Evolutionary conservation across 139 green algal species (phyloP), one percentile per base, ranked within the genome.

Genomic region (Tetradesmus obliquus): DNA sequence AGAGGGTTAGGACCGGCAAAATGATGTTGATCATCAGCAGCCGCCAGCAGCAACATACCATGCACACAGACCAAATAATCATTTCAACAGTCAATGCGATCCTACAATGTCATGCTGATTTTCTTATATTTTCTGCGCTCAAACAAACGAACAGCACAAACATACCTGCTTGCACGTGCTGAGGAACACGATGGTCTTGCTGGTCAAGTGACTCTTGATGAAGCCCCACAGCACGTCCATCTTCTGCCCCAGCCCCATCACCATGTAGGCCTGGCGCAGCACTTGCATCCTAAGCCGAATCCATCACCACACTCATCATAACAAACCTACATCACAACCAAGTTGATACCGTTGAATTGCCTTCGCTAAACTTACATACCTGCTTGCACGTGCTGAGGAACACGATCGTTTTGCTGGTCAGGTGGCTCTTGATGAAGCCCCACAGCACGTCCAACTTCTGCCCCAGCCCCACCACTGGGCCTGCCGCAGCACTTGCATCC

Each of bases 381-480:
- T 99, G 98, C 94, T 99, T 99, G 97, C 98, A 99, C 3, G 97
- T 99, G 58, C 96, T 97, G 6, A 99, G 88, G 91, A 99, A 99
- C 9, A 99, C 94, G 74, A 99, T 96, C 3, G 95, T 97, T 86
- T 98, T 93, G 66, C 93, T 92, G 83, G 96, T 96, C 24, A 99
- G 93, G 93, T 99, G 98, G 1, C 96, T 95, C 87, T 97, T 97
- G 57, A 99, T 95, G 94, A 99, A 99, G 55, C 94, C 96, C 98
- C 98, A 99, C 79, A 99, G 88, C 82, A 98, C 92, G 86, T 99
- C 96, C 62, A 99, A 89, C 96, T 99, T 99, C 83, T 98, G 90
- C 2, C 93, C 93, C 71, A 97, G 92, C 3, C 20, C n/a, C 62
- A 93, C 86, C 45, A 93, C 53, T 80, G 88, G 22, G 91, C 93